Conservation (phyloP, 2,329 filamentous ascomycete species). For the Bisporella sp. region DNA sequence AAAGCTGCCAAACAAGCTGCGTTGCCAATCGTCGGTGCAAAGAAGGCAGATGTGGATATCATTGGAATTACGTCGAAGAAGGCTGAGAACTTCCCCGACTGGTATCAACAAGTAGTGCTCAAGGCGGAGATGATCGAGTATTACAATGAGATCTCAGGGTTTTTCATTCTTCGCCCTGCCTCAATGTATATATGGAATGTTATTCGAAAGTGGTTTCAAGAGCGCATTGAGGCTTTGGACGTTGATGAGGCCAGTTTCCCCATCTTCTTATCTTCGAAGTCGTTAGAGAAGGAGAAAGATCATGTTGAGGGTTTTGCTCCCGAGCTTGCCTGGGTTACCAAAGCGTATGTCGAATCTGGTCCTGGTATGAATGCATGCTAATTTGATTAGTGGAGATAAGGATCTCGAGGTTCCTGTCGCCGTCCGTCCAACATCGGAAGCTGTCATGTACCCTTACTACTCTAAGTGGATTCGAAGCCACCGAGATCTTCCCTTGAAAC, state of each 20-base stretch:
- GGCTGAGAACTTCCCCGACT: slow-evolving; percentile 79
- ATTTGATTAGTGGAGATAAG: slow-evolving; percentile 65
- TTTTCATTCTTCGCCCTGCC: slow-evolving; percentile 80
- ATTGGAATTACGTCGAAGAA: slow-evolving; percentile 88
- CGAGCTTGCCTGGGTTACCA: slow-evolving; percentile 83
- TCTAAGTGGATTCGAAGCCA: slow-evolving; percentile 96
- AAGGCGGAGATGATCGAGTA: slow-evolving; percentile 98
- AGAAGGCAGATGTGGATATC: slow-evolving; percentile 60
- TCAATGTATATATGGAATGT: slow-evolving; percentile 62
- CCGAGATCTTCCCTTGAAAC: slow-evolving; percentile 83
- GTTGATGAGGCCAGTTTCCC: slow-evolving; percentile 97
- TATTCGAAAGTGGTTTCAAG: slow-evolving; percentile 61
- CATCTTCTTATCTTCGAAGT: slow-evolving; percentile 89
- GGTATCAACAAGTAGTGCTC: slow-evolving; percentile 96
- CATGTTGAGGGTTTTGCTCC: slow-evolving; percentile 99
- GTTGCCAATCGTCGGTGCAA: slow-evolving; percentile 47
- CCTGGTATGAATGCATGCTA: slow-evolving; percentile 15
- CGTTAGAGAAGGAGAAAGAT: slow-evolving; percentile 73
- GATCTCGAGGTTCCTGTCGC: slow-evolving; percentile 77
- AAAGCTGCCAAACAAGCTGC: slow-evolving; percentile 52
- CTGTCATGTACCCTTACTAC: slow-evolving; percentile 94
- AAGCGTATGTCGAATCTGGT: slow-evolving; percentile 49
- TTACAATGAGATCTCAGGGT: slow-evolving; percentile 87
- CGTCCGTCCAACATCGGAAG: slow-evolving; percentile 62
- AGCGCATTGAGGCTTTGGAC: slow-evolving; percentile 79